Evolutionary conservation across 352 stramenopile species (phyloP).

Genomic region (Globisporangium polare): DNA sequence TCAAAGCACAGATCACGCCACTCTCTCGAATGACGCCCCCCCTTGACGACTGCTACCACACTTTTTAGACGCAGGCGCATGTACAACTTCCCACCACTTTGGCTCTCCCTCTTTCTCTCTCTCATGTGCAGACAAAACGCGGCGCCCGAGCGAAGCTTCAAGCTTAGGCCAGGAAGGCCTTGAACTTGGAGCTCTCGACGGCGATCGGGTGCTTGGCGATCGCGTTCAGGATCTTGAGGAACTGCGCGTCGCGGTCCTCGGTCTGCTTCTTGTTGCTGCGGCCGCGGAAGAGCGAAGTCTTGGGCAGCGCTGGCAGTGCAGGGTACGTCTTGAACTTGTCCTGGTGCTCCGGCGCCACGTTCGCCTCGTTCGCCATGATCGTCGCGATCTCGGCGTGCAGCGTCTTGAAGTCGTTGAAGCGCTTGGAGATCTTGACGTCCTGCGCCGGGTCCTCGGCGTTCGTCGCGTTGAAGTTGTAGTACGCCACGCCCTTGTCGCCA

Average conservation of each 20-base stretch:
- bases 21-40: neutral
- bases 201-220: conserved; percentile 51
- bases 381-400: conserved; percentile 46
- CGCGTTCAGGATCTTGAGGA: conserved; percentile 63
- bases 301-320: conserved; percentile 50
- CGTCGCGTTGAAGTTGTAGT: conserved; percentile 56
- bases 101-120: neutral
- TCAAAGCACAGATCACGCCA: conserved; percentile 1
- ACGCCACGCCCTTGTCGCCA: conserved; percentile 49
- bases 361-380: conserved; percentile 54
- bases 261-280: conserved; percentile 48
- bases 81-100: neutral
- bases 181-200: conserved; percentile 37
- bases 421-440: conserved; percentile 53
- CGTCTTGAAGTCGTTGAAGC: conserved; percentile 75
- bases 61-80: conserved; percentile 1
- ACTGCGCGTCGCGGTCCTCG: conserved; percentile 54
- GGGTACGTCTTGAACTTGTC: conserved; percentile 63
- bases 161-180: conserved; percentile 41
- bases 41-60: too few species aligned
- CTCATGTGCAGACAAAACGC: neutral
- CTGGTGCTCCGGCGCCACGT: conserved; percentile 35
- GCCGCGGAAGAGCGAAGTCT: conserved; percentile 35
- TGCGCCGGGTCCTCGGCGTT: conserved; percentile 37
- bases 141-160: neutral